phyloP scores from a whole-genome alignment of 345 rosid genomes.

The Aegle marmelos region DNA sequence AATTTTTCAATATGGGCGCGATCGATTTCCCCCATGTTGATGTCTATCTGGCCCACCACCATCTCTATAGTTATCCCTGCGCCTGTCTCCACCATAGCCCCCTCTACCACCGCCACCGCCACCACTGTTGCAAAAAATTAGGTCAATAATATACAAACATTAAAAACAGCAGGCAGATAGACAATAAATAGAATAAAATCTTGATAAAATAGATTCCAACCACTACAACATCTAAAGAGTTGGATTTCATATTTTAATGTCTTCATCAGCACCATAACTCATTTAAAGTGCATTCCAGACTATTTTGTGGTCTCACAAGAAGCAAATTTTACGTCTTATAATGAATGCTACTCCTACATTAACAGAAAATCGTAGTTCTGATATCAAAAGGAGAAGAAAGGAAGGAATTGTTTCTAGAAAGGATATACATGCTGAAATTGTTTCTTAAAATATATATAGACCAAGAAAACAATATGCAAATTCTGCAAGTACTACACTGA shows the following conservation, averaged over 20 bases:
- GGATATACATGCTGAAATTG: not conserved
- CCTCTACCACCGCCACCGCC: constrained; percentile 43
- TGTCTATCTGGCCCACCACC: constrained; percentile 87
- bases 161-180: not conserved
- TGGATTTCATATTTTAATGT: not conserved
- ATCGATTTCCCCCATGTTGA: constrained; percentile 81
- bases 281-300: not conserved
- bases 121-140: constrained; percentile 38
- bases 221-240: not conserved
- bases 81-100: constrained; percentile 88
- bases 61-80: constrained; percentile 68
- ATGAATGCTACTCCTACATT: not conserved
- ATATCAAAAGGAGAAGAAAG: not conserved
- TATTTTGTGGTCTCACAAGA: not conserved
- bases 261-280: not conserved
- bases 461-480: not conserved
- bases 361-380: not conserved
- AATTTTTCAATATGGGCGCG: constrained; percentile 75
- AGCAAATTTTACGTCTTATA: not conserved
- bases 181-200: not conserved
- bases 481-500: not conserved
- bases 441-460: not conserved
- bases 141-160: constrained; percentile 5
- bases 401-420: not conserved
- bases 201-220: not conserved